Evolutionary conservation across 2,329 filamentous ascomycete genomes (phyloP).

Genomic region (Colletotrichum karsti): DNA sequence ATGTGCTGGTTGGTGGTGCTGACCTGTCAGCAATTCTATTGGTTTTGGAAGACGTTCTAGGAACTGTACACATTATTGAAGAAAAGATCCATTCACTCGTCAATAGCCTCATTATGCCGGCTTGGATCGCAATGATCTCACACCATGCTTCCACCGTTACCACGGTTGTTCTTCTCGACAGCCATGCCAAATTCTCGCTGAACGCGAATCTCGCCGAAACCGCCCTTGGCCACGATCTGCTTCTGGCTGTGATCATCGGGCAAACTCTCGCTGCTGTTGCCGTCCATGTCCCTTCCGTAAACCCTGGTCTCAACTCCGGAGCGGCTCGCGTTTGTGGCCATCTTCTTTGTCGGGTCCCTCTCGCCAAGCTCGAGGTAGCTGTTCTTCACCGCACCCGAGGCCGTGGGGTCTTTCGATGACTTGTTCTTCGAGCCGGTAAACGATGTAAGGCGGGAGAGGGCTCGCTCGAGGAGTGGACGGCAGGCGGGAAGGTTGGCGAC

Average conservation of each 20-base stretch:
- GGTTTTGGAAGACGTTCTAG: neutral
- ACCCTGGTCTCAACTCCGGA: constrained; percentile 19
- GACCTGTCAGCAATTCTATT: neutral
- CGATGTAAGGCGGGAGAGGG: constrained; percentile 15
- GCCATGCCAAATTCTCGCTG: constrained; percentile 18
- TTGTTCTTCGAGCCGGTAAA: constrained; percentile 24
- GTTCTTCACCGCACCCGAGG: constrained; percentile 8
- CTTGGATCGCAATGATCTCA: neutral
- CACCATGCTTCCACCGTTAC: neutral
- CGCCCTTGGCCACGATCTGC: neutral
- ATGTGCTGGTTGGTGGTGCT: neutral
- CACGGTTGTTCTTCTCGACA: constrained; percentile 11
- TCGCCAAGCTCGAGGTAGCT: constrained; percentile 25
- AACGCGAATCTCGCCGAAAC: constrained; percentile 17
- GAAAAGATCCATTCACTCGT: neutral
- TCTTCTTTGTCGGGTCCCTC: constrained; percentile 12
- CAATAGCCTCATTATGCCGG: neutral
- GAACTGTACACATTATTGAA: neutral
- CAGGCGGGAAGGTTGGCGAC: constrained; percentile 25
- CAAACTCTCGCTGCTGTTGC: constrained; percentile 13
- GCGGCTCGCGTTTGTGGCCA: neutral
- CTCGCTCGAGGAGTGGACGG: constrained; percentile 20
- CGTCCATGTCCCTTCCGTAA: constrained; percentile 20
- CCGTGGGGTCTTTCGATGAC: constrained; percentile 4
- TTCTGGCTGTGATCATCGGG: constrained; percentile 24